Percentiles rank a stretch among this genome's conserved stretches.
phyloP scores from a whole-genome alignment of 768 basidiomycete species.

The Strobilomyces echinocephalus region DNA sequence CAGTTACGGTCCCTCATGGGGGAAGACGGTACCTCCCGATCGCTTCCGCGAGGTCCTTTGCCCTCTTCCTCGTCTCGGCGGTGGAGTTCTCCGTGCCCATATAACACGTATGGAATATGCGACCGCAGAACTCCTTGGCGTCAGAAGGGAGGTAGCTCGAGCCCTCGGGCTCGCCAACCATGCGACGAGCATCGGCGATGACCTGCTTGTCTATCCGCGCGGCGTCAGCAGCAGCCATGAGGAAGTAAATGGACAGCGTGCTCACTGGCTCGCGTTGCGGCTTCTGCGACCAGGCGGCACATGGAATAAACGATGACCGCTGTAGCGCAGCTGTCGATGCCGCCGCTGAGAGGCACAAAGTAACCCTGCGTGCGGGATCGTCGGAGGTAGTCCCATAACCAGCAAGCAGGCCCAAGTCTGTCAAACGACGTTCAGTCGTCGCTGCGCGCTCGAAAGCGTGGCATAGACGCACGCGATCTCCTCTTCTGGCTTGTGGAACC shows the following conservation, averaged over 20 bases:
- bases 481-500: conserved; percentile 86
- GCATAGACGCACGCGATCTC: conserved; percentile 81
- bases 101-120: conserved; percentile 96
- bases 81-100: conserved; percentile 99
- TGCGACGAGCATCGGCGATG: conserved; percentile 85
- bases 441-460: background rate
- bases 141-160: conserved; percentile 84
- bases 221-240: background rate
- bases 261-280: conserved; percentile 69
- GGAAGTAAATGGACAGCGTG: background rate
- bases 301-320: conserved; percentile 95
- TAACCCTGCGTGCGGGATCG: conserved; percentile 92
- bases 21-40: conserved; percentile 71
- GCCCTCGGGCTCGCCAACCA: conserved; percentile 76
- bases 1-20: background rate
- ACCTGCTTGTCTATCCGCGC: conserved; percentile 64
- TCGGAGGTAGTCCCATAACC: conserved; percentile 99
- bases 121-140: conserved; percentile 75
- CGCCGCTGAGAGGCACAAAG: conserved; percentile 92
- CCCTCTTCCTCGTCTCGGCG: conserved; percentile 75
- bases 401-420: conserved; percentile 95
- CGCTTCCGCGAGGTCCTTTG: conserved; percentile 79
- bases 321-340: conserved; percentile 96
- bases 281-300: conserved; percentile 86
- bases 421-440: background rate